These are phyloP conservation scores for Lecanicillium sp. DNA, from an alignment of 2,329 filamentous ascomycete species.

Conservation along the genomic window DNA sequence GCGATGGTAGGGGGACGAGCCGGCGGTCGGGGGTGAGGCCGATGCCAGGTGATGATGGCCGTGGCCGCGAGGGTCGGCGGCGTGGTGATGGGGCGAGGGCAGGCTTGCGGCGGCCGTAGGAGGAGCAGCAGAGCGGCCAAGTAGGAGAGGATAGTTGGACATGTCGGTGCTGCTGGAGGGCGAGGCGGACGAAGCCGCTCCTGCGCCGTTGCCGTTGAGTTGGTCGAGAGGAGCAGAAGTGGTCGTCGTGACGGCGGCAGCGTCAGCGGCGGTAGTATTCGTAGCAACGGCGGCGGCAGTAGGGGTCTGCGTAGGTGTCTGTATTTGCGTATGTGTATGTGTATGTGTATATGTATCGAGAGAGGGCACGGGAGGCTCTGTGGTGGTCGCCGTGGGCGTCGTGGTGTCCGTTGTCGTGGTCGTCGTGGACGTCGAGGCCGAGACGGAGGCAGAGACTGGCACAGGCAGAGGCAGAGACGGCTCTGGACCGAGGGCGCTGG, in stretches of 20 bases:
- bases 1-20: background rate
- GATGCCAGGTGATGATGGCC: background rate
- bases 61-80: slow-evolving; percentile 15
- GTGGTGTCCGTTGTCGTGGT: no score
- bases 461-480: no score
- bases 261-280: background rate
- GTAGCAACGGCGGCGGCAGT: no score
- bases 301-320: no score
- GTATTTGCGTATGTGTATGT: no score
- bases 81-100: slow-evolving; percentile 17
- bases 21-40: background rate
- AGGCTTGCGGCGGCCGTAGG: slow-evolving; percentile 8
- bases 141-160: slow-evolving; percentile 24
- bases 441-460: background rate
- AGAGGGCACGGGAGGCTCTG: no score
- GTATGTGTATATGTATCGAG: no score
- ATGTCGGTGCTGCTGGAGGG: slow-evolving; percentile 24
- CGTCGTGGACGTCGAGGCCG: background rate
- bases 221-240: background rate
- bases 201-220: slow-evolving; percentile 1
- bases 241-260: background rate
- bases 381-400: no score
- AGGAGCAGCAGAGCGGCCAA: background rate
- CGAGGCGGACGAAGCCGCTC: background rate
- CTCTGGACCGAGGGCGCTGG: no score